Percentiles rank a stretch among this genome's conserved stretches.
These are phyloP conservation scores for Lachnellula willkommii DNA, from an alignment of 2,329 filamentous ascomycete genomes.

Conservation along the genomic window DNA sequence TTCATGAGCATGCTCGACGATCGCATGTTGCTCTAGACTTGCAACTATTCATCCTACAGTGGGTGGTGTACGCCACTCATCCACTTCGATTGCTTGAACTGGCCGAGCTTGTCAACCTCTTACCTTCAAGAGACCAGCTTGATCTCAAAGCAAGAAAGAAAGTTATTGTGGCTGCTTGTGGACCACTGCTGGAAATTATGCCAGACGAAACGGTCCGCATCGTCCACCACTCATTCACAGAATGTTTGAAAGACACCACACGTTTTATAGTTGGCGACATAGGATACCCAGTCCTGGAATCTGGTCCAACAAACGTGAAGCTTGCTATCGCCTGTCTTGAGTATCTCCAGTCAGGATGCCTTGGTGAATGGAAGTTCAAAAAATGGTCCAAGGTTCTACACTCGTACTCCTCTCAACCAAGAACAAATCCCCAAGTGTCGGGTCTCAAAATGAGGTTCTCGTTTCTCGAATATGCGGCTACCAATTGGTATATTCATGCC, in stretches of 20 bases:
- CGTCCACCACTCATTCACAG: constrained; percentile 43
- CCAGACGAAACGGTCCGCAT: constrained; percentile 41
- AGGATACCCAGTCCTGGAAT: background rate
- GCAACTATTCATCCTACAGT: constrained; percentile 13
- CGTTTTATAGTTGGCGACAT: background rate
- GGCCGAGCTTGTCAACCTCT: background rate
- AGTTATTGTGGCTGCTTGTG: constrained; percentile 31
- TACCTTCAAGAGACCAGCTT: background rate
- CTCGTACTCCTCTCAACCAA: too few relatives aligned
- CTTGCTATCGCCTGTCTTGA: background rate
- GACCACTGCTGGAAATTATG: constrained; percentile 37
- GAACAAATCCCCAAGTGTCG: background rate
- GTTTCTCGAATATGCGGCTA: constrained; percentile 9
- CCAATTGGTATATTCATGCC: constrained; percentile 3
- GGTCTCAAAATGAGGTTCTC: constrained; percentile 4
- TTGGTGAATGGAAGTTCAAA: background rate
- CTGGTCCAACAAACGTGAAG: background rate
- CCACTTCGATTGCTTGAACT: constrained; percentile 15
- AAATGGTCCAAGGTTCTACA: background rate
- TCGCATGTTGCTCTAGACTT: background rate
- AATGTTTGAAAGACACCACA: constrained; percentile 34
- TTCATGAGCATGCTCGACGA: background rate
- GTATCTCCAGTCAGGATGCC: background rate
- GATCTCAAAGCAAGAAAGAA: background rate
- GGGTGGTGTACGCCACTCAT: constrained; percentile 12